Evolutionary conservation across 345 rosid genomes (phyloP).

Genomic region (Dipteronia dyeriana): DNA sequence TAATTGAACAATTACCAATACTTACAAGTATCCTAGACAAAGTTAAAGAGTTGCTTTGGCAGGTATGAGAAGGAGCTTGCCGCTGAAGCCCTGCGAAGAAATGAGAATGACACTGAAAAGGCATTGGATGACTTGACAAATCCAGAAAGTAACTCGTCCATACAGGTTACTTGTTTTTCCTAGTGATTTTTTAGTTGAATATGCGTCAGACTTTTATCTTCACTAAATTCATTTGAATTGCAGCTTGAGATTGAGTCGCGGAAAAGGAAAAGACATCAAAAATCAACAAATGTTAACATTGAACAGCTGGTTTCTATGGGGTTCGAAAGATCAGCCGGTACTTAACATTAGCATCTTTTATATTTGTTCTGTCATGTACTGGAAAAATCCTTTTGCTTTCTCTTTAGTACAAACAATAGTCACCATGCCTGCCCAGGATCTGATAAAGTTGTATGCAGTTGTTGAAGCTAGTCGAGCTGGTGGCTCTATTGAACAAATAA

Average conservation of each 20-base stretch:
- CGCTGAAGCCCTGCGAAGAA: constrained; percentile 88
- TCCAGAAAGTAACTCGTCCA: constrained; percentile 59
- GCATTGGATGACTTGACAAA: constrained; percentile 90
- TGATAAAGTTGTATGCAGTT: constrained; percentile 44
- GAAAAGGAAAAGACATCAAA: constrained; percentile 63
- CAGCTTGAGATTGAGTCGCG: constrained; percentile 69
- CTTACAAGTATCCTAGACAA: not conserved
- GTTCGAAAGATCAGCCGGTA: constrained; percentile 81
- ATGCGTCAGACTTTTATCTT: not conserved
- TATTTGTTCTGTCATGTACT: not conserved
- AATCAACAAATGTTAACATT: constrained; percentile 30
- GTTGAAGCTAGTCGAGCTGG: constrained; percentile 54
- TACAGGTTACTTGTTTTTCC: constrained; percentile 51
- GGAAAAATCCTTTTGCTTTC: not conserved
- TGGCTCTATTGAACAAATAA: constrained; percentile 47
- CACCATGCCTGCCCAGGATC: not conserved
- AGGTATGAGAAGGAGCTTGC: constrained; percentile 85
- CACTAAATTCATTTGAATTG: constrained; percentile 21
- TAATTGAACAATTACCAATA: not conserved
- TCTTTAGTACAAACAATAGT: too few species aligned
- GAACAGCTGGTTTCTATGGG: constrained; percentile 87
- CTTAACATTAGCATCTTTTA: not conserved
- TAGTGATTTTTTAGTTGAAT: not conserved
- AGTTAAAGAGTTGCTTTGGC: constrained; percentile 29
- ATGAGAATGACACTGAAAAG: constrained; percentile 75